A percentile compares a stretch with the other conserved stretches of the same genome.
Conservation (phyloP, 768 basidiomycete species). For the Scleroderma bovista region DNA sequence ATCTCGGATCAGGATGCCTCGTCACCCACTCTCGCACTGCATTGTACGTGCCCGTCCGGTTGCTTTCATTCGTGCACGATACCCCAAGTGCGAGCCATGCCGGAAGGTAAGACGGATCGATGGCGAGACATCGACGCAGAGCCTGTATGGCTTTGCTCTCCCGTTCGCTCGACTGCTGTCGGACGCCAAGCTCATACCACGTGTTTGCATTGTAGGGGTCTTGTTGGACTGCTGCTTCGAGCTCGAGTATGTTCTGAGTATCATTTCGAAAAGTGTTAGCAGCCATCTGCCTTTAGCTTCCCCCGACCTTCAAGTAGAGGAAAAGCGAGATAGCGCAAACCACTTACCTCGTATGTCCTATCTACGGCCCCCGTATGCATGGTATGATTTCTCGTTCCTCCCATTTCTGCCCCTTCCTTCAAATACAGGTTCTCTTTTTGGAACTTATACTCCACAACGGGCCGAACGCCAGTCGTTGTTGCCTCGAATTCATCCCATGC, state of each 20-base stretch:
- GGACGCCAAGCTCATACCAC: conserved; percentile 93
- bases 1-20: conserved; percentile 45
- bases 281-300: conserved; percentile 13
- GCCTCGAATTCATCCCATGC: conserved; percentile 85
- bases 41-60: conserved; percentile 66
- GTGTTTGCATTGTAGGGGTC: conserved; percentile 63
- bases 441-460: conserved; percentile 60
- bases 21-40: conserved; percentile 84
- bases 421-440: conserved; percentile 77
- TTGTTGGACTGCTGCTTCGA: conserved; percentile 85
- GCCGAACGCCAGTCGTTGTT: conserved; percentile 56
- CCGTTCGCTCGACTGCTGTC: conserved; percentile 97
- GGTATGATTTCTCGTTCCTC: conserved; percentile 43
- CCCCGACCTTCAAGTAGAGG: conserved; percentile 3
- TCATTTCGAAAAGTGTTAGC: conserved; percentile 6
- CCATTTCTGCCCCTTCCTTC: conserved; percentile 42
- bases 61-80: conserved; percentile 85
- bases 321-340: conserved; percentile 1
- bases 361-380: conserved; percentile 27
- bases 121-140: conserved; percentile 69
- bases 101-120: conserved; percentile 70
- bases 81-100: conserved; percentile 91
- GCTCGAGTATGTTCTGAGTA: conserved; percentile 73
- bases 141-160: conserved; percentile 88
- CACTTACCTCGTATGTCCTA: conserved; percentile 37